Percentiles rank a stretch among this genome's conserved stretches.
These are phyloP conservation scores for Colletotrichum coccodes DNA, from an alignment of 2,329 filamentous ascomycete species.

Conservation along the genomic window DNA sequence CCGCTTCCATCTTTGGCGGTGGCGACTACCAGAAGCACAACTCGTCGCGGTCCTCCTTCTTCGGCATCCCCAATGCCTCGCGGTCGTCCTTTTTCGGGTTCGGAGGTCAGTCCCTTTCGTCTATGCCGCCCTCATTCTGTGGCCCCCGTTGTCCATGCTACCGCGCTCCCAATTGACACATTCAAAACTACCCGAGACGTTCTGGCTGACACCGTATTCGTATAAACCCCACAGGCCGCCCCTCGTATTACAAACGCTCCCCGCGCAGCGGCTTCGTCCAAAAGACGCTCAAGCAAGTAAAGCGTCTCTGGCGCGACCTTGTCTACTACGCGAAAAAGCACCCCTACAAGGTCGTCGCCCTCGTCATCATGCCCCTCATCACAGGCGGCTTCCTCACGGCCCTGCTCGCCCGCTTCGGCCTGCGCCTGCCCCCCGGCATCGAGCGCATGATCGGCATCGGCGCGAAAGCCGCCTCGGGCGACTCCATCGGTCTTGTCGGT, in stretches of 20 bases:
- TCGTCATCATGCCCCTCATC: conserved; percentile 87
- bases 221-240: conserved; percentile 50
- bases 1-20: conserved; percentile 56
- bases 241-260: conserved; percentile 81
- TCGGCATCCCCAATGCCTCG: conserved; percentile 55
- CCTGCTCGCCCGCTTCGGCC: conserved; percentile 81
- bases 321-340: conserved; percentile 84
- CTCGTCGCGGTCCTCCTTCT: conserved; percentile 57
- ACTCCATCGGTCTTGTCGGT: conserved; percentile 59
- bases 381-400: conserved; percentile 84
- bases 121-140: conserved; percentile 22
- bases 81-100: conserved; percentile 58
- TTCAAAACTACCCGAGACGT: background rate
- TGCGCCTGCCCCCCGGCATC: conserved; percentile 75
- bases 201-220: background rate
- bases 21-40: conserved; percentile 50
- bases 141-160: background rate
- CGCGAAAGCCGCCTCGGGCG: conserved; percentile 58
- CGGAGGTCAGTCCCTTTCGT: conserved; percentile 42
- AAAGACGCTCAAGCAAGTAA: conserved; percentile 79
- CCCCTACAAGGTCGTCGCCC: conserved; percentile 87
- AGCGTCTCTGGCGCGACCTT: conserved; percentile 82
- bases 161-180: background rate
- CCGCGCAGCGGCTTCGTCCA: conserved; percentile 83
- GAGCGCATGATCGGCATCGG: conserved; percentile 68